These are phyloP conservation scores for Cytospora schulzeri DNA, from an alignment of 2,329 filamentous ascomycete genomes.

Conservation along the genomic window DNA sequence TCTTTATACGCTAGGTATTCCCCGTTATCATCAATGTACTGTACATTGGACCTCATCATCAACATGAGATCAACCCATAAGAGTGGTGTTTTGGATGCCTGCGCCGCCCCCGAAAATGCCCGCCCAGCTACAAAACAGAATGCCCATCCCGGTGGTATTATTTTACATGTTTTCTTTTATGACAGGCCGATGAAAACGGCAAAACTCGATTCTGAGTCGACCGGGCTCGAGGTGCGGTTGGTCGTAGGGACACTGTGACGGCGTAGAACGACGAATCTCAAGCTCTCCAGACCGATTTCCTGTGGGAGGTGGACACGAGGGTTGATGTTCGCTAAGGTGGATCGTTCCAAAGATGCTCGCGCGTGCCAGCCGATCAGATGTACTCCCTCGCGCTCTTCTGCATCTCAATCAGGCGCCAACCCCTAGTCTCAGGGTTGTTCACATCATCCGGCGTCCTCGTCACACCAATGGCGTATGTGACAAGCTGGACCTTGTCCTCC, in stretches of 20 bases:
- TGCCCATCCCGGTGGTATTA: slow-evolving; percentile 12
- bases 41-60: slow-evolving; percentile 23
- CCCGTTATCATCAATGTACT: slow-evolving; percentile 14
- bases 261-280: not conserved
- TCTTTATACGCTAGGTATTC: slow-evolving; percentile 7
- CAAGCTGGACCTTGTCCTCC: slow-evolving; percentile 98
- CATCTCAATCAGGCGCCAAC: slow-evolving; percentile 96
- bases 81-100: slow-evolving; percentile 29
- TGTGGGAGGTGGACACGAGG: not conserved
- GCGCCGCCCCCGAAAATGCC: slow-evolving; percentile 18
- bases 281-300: not conserved
- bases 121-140: slow-evolving; percentile 7
- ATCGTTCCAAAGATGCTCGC: not conserved
- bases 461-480: slow-evolving; percentile 96
- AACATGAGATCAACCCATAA: slow-evolving; percentile 16
- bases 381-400: slow-evolving; percentile 97
- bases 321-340: not conserved
- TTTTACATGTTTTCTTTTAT: slow-evolving; percentile 20
- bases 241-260: not conserved
- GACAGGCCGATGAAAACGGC: slow-evolving; percentile 1
- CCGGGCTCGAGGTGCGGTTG: not conserved
- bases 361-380: slow-evolving; percentile 43
- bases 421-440: slow-evolving; percentile 92
- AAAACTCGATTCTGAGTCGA: not conserved
- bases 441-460: slow-evolving; percentile 94